Base-by-base conservation (phyloP, 768 basidiomycete genomes). In the Omphalotus guepiniiformis region DNA sequence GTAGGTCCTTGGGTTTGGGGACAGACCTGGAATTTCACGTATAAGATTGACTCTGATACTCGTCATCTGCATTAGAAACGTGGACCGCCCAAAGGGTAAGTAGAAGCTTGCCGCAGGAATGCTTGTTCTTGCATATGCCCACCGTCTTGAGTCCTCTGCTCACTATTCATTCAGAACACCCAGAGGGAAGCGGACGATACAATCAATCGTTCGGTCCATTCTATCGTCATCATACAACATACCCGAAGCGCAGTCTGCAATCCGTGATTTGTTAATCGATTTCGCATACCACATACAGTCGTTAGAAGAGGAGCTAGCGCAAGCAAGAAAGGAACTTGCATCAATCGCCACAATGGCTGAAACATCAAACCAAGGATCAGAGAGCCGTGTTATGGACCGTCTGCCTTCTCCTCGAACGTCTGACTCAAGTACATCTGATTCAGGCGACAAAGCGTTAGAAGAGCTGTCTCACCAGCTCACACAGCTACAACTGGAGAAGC, bases 11-110 rank as follows among this genome's bases (percentile, higher is more conserved):
- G 18, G 3, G 18, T 43, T 22, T 34, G 18, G 35, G 35, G 43
- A 32, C 26, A 36, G 23, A 9, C 32, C 8, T 8, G 6, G 15
- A 8, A 7, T 27, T 39, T 13, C 2, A 19, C 46, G 29, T 15
- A 19, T 22, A 9, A 19, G 11, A 26, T 29, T n/a, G 26, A 13
- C 13, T 26, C 13, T 18, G 21, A 21, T 7, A 39, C 16, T 32
- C 53, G 16, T 28, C 6, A 45, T n/a, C 34, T 35, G 3, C 34
- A 36, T 37, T 19, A 72, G 70, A 73, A 74, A 58, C 66, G 72
- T 35, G 71, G 70, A 29, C 69, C 66, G 16, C 66, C 65, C 0
- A 62, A 63, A 53, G 66, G 66, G 66, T 66, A 22, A 15, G 61
- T 55, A 6, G 54, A 12, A 39, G 32, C 29, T 19, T 15, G 27